Evolutionary conservation across 2,329 filamentous ascomycete genomes (phyloP), one percentile per base, ranked within the genome.

Genomic region (Clarireedia paspali): DNA sequence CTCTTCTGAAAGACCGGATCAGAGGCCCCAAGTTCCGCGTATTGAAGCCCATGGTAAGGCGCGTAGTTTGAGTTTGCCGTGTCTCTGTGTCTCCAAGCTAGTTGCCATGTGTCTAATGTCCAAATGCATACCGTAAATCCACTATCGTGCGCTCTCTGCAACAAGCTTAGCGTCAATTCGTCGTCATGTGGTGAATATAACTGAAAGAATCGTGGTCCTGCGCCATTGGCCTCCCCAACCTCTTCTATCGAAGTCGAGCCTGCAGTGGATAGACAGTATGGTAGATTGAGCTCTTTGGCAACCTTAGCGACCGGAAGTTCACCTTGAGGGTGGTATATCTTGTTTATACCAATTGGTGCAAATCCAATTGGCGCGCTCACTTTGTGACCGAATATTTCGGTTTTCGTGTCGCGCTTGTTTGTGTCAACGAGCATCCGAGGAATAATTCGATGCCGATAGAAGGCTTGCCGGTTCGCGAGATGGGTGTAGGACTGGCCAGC

Each of bases 131-230:
- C 83, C 2, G 75, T 73, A 66, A 80, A 85, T 0, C 82, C 82
- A 5, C 69, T 72, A 2, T 78, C 69, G 58, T 75, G 71, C 0
- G 83, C 83, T 23, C 82, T 71, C n/a, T 72, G 71, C 1, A 86
- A 70, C 15, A 86, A 70, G 0, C 75, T 80, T 3, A 80, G 53
- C 0, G 81, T 80, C 24, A 85, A 66, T 55, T 80, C 79, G 57
- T 85, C 80, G 60, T 85, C 81, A 55, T 84, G 80, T 2, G 79
- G 79, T 77, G 80, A 78, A 66, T 86, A 86, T 1, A 86, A 71
- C 66, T 86, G 83, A 68, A 78, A 86, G 66, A 83, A 85, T 0
- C 82, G 72, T 1, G 77, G 72, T 0, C 71, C 73, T 0, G 68
- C 62, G 9, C 79, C 80, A 54, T 85, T 83, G 1, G 80, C 80